Evolutionary conservation across 805 yeast species (phyloP).

Genomic region (Cyberlindnera mrakii): DNA sequence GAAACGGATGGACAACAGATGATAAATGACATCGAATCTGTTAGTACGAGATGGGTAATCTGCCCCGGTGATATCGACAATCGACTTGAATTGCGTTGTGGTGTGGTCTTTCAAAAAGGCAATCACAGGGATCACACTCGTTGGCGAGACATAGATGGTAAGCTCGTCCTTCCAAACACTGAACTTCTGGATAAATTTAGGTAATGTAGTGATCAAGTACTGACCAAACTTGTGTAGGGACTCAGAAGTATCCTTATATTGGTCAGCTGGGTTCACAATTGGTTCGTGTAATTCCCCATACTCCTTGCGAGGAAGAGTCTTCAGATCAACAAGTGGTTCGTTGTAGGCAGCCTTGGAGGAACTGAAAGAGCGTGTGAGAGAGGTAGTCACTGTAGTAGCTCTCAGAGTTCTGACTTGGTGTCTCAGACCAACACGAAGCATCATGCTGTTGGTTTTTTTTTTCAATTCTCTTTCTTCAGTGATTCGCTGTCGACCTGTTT

Average conservation of each 20-base stretch:
- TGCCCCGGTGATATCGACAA: constrained; percentile 79
- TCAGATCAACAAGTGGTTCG: constrained; percentile 15
- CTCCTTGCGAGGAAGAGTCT: constrained; percentile 21
- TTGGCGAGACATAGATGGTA: constrained; percentile 68
- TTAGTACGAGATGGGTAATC: constrained; percentile 81
- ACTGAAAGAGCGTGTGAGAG: no score
- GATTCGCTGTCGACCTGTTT: no score
- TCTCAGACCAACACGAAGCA: no score
- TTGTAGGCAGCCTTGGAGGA: not conserved
- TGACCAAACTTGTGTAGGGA: constrained; percentile 78
- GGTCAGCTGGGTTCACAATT: constrained; percentile 71
- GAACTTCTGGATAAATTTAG: constrained; percentile 77
- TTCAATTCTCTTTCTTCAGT: no score
- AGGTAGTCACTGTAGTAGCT: no score
- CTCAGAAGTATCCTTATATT: constrained; percentile 57
- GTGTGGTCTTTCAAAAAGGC: constrained; percentile 72
- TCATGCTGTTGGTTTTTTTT: no score
- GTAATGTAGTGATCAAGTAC: constrained; percentile 70
- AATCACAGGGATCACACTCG: constrained; percentile 65
- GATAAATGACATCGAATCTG: constrained; percentile 84
- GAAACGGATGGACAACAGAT: constrained; percentile 72
- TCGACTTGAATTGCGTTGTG: constrained; percentile 70
- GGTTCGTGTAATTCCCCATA: constrained; percentile 18
- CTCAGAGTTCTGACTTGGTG: no score
- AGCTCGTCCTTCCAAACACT: constrained; percentile 90